These are phyloP conservation scores for Aspergillus brasiliensis DNA, from an alignment of 2,329 filamentous ascomycete genomes.

Conservation along the genomic window DNA sequence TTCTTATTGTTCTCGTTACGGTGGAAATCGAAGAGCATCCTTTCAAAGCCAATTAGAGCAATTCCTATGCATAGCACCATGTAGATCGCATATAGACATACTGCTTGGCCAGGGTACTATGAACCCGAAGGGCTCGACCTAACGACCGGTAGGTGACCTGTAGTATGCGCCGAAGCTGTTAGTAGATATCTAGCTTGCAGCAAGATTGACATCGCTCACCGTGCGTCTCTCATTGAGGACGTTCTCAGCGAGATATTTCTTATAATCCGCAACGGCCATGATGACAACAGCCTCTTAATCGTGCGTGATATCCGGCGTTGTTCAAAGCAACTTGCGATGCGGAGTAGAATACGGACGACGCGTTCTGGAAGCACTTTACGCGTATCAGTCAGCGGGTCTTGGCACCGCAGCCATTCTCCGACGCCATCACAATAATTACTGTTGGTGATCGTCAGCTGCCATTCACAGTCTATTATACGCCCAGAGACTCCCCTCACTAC, in stretches of 20 bases:
- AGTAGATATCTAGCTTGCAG: not conserved
- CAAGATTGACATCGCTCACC: conserved; percentile 51
- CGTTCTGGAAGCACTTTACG: conserved; percentile 43
- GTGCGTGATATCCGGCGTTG: not conserved
- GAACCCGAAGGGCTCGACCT: conserved; percentile 78
- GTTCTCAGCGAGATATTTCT: conserved; percentile 71
- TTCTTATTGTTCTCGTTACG: conserved; percentile 73
- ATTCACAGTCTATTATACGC: not conserved
- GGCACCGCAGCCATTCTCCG: conserved; percentile 25
- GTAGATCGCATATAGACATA: conserved; percentile 47
- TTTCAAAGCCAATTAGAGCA: conserved; percentile 38
- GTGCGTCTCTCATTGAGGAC: conserved; percentile 75
- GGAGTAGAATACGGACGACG: conserved; percentile 24
- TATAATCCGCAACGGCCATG: conserved; percentile 58
- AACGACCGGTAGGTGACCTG: conserved; percentile 86
- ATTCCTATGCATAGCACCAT: conserved; percentile 20
- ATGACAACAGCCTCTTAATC: conserved; percentile 10
- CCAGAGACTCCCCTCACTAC: not conserved
- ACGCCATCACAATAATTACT: conserved; percentile 4
- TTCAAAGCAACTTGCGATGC: not conserved
- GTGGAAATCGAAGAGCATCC: conserved; percentile 87
- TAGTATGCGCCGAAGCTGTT: conserved; percentile 7
- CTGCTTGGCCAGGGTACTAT: conserved; percentile 89
- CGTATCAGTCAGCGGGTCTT: conserved; percentile 47
- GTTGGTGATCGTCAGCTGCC: not conserved